These are phyloP conservation scores for Gymnopilus dilepis DNA, from an alignment of 768 basidiomycete species.

Conservation along the genomic window DNA sequence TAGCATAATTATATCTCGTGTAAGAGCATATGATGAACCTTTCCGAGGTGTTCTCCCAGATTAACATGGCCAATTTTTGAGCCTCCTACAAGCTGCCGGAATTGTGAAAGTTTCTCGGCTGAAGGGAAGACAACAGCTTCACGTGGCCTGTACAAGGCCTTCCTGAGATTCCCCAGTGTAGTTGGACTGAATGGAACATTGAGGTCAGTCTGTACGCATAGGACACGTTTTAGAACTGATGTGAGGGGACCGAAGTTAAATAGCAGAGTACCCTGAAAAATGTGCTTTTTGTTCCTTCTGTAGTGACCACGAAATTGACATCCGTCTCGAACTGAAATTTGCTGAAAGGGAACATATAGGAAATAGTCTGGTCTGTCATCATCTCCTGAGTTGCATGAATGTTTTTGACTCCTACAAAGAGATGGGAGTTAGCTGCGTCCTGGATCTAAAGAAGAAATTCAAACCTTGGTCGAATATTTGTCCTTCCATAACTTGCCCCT, in stretches of 20 bases:
- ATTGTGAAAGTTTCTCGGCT: slow-evolving; percentile 52
- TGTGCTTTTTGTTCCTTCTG: slow-evolving; percentile 69
- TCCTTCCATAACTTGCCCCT: slow-evolving; percentile 72
- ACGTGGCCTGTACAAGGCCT: slow-evolving; percentile 54
- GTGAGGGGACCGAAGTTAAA: not conserved
- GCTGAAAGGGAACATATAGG: slow-evolving; percentile 81
- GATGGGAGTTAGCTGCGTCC: not conserved
- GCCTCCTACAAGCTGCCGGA: slow-evolving; percentile 63
- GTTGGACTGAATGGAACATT: slow-evolving; percentile 52
- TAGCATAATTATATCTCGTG: not conserved
- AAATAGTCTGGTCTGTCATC: slow-evolving; percentile 67
- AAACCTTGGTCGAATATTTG: slow-evolving; percentile 58
- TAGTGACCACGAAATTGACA: slow-evolving; percentile 64
- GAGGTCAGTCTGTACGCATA: slow-evolving; percentile 65
- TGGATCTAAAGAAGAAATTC: slow-evolving; percentile 23
- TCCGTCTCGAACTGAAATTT: slow-evolving; percentile 76
- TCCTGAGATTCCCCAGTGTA: slow-evolving; percentile 11
- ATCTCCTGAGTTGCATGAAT: slow-evolving; percentile 66
- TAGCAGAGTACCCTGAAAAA: slow-evolving; percentile 66
- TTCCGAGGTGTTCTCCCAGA: slow-evolving; percentile 59
- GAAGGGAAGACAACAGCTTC: slow-evolving; percentile 52
- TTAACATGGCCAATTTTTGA: slow-evolving; percentile 62
- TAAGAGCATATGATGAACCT: slow-evolving; percentile 46
- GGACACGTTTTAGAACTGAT: not conserved
- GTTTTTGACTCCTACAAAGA: slow-evolving; percentile 59